A percentile compares a stretch with the other conserved stretches of the same genome.
phyloP scores from a whole-genome alignment of 2,329 filamentous ascomycete genomes.

The Nemania diffusa region DNA sequence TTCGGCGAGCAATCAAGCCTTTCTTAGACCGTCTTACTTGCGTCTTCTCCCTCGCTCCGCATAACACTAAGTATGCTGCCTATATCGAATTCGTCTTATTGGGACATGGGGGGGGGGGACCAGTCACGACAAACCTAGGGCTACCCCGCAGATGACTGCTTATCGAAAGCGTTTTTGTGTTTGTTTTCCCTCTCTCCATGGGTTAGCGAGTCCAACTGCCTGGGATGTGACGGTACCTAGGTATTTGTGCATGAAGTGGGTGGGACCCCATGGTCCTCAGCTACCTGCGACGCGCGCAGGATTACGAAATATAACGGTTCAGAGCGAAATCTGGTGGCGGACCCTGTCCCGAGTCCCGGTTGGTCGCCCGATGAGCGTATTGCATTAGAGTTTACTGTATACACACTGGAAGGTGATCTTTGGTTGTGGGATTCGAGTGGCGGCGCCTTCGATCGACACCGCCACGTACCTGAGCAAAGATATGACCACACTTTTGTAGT shows the following conservation, averaged over 20 bases:
- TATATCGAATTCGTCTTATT: conserved; percentile 25
- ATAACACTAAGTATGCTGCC: neutral
- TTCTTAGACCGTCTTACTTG: conserved; percentile 27
- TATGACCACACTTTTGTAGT: neutral
- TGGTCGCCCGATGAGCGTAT: conserved; percentile 16
- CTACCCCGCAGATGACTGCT: conserved; percentile 38
- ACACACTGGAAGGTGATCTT: neutral
- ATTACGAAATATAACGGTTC: conserved; percentile 27
- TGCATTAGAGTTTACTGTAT: conserved; percentile 9
- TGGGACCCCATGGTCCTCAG: conserved; percentile 17
- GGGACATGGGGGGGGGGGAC: neutral
- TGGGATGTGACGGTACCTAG: conserved; percentile 22
- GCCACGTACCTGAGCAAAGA: neutral
- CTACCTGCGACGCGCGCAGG: neutral
- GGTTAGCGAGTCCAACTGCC: conserved; percentile 30
- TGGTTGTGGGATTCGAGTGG: conserved; percentile 10
- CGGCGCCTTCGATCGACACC: conserved; percentile 7
- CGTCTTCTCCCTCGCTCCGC: conserved; percentile 8
- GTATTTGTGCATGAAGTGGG: conserved; percentile 24
- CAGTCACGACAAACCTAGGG: conserved; percentile 15
- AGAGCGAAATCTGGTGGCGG: neutral
- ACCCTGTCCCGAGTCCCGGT: conserved; percentile 7
- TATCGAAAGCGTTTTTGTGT: conserved; percentile 23
- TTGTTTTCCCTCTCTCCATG: conserved; percentile 15
- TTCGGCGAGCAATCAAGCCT: conserved; percentile 26